These are phyloP conservation scores for Phytophthora pistaciae DNA, from an alignment of 352 stramenopile species.

Conservation along the genomic window DNA sequence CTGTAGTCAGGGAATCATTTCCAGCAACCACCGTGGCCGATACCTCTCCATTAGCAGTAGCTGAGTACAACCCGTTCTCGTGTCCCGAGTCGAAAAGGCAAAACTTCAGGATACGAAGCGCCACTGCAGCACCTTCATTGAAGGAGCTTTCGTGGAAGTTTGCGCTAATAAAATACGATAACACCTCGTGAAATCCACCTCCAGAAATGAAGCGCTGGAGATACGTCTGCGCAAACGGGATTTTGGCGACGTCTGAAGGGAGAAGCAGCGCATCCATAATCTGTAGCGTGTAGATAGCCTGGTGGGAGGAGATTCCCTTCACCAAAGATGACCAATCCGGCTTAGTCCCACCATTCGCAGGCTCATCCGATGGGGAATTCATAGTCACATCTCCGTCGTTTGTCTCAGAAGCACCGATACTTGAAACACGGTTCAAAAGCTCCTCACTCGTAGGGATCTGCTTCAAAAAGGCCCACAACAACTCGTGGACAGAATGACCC, in stretches of 20 bases:
- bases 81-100: slow-evolving; percentile 81
- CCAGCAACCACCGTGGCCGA: slow-evolving; percentile 24
- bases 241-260: slow-evolving; percentile 69
- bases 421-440: slow-evolving; percentile 69
- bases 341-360: slow-evolving; percentile 35
- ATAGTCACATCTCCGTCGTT: slow-evolving; percentile 58
- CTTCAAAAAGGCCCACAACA: slow-evolving; percentile 84
- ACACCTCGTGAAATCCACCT: slow-evolving; percentile 84
- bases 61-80: slow-evolving; percentile 55
- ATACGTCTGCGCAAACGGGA: slow-evolving; percentile 70
- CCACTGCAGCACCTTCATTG: slow-evolving; percentile 86
- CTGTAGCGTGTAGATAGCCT: slow-evolving; percentile 89
- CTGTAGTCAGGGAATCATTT: slow-evolving; percentile 21
- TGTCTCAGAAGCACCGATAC: slow-evolving; percentile 46
- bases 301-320: slow-evolving; percentile 77
- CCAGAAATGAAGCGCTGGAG: slow-evolving; percentile 77
- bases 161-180: slow-evolving; percentile 83
- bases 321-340: slow-evolving; percentile 74
- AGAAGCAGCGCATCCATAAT: slow-evolving; percentile 88
- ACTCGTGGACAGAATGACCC: slow-evolving; percentile 67
- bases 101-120: slow-evolving; percentile 86
- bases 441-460: slow-evolving; percentile 84
- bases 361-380: slow-evolving; percentile 31
- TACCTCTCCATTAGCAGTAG: slow-evolving; percentile 32
- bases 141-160: slow-evolving; percentile 79